Base-by-base conservation (phyloP, 352 stramenopile species). In the Pythium phragmitis region DNA sequence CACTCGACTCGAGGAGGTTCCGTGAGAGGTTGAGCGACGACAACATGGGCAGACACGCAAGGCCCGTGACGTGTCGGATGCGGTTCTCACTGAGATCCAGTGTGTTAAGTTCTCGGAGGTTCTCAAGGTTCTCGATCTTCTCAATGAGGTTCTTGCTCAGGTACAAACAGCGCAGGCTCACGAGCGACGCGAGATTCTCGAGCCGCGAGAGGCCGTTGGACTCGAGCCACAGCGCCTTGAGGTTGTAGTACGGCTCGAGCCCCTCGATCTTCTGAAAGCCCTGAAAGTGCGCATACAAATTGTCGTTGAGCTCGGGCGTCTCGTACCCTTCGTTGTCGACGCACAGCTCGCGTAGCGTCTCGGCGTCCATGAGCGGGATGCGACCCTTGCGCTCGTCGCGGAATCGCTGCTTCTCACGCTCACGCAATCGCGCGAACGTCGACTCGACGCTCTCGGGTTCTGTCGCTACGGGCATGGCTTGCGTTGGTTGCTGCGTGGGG, bases 201-300 rank as follows among this genome's bases (percentile, higher is more conserved):
- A 98, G 89, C 65, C 74, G 87, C 19, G 68, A 74, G 34, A 99
- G 80, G 9, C 92, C 94, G 67, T 99, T 99, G 1, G 88, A 96
- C 69, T 98, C 94, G 19, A 99, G 85, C 89, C 89, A 99, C n/a
- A 99, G 75, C 45, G 91, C 86, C 69, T 97, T 98, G 52, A 98
- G 77, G 21, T 88, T 95, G 52, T 75, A 91, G 74, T 98, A 99
- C 39, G 85, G 74, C 30, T 98, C 91, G 2, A 99, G 79, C 21
- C 97, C 97, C 61, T 98, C 89, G 55, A 99, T 98, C 45, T 77
- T 76, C 60, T 90, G 87, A 61, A 98, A 98, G 11, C 94, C 95
- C 50, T 96, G 94, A 68, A 98, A 99, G 70, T 99, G 96, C 43
- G 84, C 58, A 49, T 97, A 97, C 47, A 99, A 73, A 36, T 82